These are phyloP conservation scores for Massariosphaeria phaeospora DNA, from an alignment of 495 filamentous ascomycete species.

Conservation along the genomic window DNA sequence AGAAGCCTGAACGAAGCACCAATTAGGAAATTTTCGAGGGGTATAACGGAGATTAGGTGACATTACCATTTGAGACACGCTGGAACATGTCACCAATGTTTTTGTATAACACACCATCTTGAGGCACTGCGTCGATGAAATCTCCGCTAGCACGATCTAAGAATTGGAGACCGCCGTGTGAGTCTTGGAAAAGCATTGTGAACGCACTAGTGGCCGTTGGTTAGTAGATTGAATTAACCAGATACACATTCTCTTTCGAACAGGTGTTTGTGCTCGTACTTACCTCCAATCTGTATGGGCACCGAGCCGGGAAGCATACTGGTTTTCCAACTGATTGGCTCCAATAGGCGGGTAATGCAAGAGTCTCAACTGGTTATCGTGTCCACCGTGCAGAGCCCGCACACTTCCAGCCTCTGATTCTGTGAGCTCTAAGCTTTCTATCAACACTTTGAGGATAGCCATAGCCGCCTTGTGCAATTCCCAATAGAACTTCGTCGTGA, in stretches of 20 bases:
- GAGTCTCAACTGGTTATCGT: slow-evolving; percentile 52
- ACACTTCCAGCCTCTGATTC: slow-evolving; percentile 1
- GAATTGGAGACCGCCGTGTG: slow-evolving; percentile 17
- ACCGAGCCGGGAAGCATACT: neutral
- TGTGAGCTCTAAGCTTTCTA: slow-evolving; percentile 19
- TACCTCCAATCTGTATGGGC: slow-evolving; percentile 26
- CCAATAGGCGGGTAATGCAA: slow-evolving; percentile 62
- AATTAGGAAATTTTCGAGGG: neutral
- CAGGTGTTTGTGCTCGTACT: neutral
- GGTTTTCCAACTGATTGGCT: slow-evolving; percentile 18
- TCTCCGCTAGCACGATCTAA: neutral
- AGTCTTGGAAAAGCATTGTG: slow-evolving; percentile 28
- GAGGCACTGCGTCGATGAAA: slow-evolving; percentile 15
- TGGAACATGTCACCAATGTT: slow-evolving; percentile 29
- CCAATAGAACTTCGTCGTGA: slow-evolving; percentile 53
- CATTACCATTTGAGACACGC: slow-evolving; percentile 24
- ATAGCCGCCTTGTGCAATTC: slow-evolving; percentile 25
- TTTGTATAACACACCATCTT: slow-evolving; percentile 20
- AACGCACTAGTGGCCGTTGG: slow-evolving; percentile 21
- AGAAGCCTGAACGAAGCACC: slow-evolving; percentile 2
- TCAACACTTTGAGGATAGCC: slow-evolving; percentile 24
- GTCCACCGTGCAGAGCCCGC: slow-evolving; percentile 9
- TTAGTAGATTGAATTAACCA: neutral
- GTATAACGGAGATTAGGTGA: neutral
- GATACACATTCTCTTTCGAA: neutral